Conservation (phyloP, 2,329 filamentous ascomycete genomes). For the Bipolaris cookei region DNA sequence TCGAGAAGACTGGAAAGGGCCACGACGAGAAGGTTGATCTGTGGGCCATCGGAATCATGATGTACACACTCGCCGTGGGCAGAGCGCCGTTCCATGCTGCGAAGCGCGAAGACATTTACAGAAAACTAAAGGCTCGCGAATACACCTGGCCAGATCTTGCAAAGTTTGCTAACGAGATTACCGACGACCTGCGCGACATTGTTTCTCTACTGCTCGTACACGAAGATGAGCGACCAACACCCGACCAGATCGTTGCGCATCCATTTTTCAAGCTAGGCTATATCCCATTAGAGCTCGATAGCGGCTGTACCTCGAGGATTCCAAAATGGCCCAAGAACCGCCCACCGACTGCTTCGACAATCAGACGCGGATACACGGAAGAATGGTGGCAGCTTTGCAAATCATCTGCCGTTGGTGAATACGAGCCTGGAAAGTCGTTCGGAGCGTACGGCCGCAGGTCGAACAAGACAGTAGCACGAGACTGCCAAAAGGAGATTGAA, state of each 20-base stretch:
- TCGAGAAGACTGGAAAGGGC: conserved; percentile 91
- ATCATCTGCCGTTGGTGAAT: conserved; percentile 58
- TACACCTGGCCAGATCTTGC: conserved; percentile 79
- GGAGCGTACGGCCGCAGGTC: conserved; percentile 55
- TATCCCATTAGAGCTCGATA: conserved; percentile 64
- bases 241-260: conserved; percentile 79
- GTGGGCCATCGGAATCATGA: conserved; percentile 97
- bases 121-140: conserved; percentile 70
- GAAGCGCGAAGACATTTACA: conserved; percentile 84
- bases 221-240: conserved; percentile 74
- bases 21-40: conserved; percentile 98
- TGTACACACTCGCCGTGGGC: conserved; percentile 97
- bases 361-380: conserved; percentile 57
- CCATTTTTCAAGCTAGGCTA: conserved; percentile 79
- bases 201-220: conserved; percentile 78
- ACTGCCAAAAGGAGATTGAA: conserved; percentile 58
- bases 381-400: conserved; percentile 59
- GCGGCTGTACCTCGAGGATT: conserved; percentile 52
- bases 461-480: conserved; percentile 57
- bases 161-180: conserved; percentile 72
- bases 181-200: conserved; percentile 76
- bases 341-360: conserved; percentile 52
- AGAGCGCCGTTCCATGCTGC: conserved; percentile 95
- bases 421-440: conserved; percentile 54
- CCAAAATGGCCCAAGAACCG: conserved; percentile 57